Evolutionary conservation across 768 basidiomycete genomes (phyloP).

Genomic region (Polyporus arcularius): DNA sequence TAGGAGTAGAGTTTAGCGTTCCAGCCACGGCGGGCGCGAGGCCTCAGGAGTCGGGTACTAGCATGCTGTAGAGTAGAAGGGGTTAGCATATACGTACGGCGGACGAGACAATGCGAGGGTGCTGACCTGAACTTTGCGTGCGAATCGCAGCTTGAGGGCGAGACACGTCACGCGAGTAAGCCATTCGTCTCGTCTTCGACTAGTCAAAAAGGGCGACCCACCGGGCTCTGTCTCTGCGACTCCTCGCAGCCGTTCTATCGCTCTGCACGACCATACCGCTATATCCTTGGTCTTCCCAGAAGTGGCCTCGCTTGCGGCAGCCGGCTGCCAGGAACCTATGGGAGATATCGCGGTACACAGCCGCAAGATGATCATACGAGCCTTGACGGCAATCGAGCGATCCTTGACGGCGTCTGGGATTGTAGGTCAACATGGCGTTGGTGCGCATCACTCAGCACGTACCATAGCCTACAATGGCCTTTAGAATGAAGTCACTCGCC

Average conservation of each 20-base stretch:
- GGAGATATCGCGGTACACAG: constrained; percentile 72
- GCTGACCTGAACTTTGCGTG: too few species aligned
- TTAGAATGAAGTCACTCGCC: constrained; percentile 76
- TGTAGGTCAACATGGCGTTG: background rate
- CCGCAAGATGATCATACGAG: constrained; percentile 66
- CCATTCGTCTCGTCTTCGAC: too few species aligned
- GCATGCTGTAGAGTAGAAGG: too few species aligned
- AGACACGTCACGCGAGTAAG: too few species aligned
- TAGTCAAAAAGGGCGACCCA: constrained; percentile 32
- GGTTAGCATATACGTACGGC: too few species aligned
- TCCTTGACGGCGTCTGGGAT: constrained; percentile 67
- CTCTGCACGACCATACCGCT: constrained; percentile 77
- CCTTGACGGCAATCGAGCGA: constrained; percentile 67
- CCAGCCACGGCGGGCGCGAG: too few species aligned
- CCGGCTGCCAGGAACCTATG: constrained; percentile 57
- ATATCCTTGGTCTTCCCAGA: constrained; percentile 49
- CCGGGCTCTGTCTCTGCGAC: constrained; percentile 43
- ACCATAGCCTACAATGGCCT: constrained; percentile 80
- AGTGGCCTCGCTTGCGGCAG: constrained; percentile 12
- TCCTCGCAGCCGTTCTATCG: constrained; percentile 71
- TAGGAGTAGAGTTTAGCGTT: too few species aligned
- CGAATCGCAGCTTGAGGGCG: too few species aligned
- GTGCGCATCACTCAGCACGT: constrained; percentile 21
- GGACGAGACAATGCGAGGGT: too few species aligned
- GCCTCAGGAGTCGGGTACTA: too few species aligned